Evolutionary conservation across 176 grass and related monocot genomes (phyloP), one percentile per base, ranked within the genome.

Genomic region (Zoysia japonica): DNA sequence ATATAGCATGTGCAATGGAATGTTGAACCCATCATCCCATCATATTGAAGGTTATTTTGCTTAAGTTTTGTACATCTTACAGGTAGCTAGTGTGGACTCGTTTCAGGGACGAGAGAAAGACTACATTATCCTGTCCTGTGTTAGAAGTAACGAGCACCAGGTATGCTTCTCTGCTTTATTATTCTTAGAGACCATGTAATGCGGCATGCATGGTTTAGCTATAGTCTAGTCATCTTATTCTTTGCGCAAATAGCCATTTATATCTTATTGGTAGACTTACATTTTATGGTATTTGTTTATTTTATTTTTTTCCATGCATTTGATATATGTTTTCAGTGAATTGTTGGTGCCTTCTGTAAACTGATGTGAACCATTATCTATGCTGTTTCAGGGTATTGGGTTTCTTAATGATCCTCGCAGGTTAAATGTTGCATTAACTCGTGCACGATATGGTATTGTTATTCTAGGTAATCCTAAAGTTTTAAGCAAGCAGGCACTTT

Each of bases 401-500:
- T 99, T 99, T 89, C 96, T 99, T 80, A 99, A 99, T 90, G 96
- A 99, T 86, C 96, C 96, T 44, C 90, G 96, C 44, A 99, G 96
- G 82, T 89, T 99, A 85, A 99, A 99, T 89, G 96, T 99, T 83
- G 92, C 92, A 54, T 69, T 99, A 88, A 99, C 96, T 61, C 92
- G 96, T 85, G 96, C 96, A 72, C 81, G 92, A 36, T 99, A 99
- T 82, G 96, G 96, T 54, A 95, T 99, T 82, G 96, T 99, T 36
- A 87, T 99, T 83, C 88, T 99, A 82, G 96, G 96, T 6, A 99
- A 99, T 76, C 96, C 96, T 80, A 99, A 99, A 85, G 96, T 99
- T 74, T 75, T 99, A 56, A 99, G 96, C 88, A 99, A 99, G 80
- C 96, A 99, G 61, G 90, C 92, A 28, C 90, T 99, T 72, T 99